Evolutionary conservation across 768 basidiomycete genomes (phyloP), one percentile per base, ranked within the genome.

Genomic region (Bullera alba): DNA sequence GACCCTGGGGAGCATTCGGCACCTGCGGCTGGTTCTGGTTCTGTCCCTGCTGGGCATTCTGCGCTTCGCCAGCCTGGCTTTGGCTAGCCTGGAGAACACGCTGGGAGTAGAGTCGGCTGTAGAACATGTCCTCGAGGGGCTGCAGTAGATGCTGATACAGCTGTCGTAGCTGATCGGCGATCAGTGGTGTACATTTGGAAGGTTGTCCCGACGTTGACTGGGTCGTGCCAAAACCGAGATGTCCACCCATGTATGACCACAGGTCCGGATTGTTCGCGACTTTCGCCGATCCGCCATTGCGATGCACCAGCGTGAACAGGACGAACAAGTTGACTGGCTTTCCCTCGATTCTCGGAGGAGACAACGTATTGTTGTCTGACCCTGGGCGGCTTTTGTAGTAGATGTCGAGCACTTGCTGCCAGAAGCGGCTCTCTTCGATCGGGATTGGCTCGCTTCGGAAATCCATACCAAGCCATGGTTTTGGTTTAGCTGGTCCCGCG

Each of bases 301-400:
- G 47, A 50, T 63, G 51, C 5, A 67, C 62, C 16, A 63, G 37
- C n/a, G 41, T 51, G 42, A 63, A 59, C 19, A 67, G 39, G 38
- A 51, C 47, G 41, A 55, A 53, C 34, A 67, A 23, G 38, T 61
- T 57, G 17, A 67, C 36, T 16, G 21, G 47, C 39, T 46, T 48
- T 17, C 56, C 57, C 6, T 63, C 61, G 23, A 67, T 48, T 1
- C 41, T 23, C 0, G 65, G 65, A 5, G 48, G 46, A n/a, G 44
- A 32, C 22, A 65, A 27, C 32, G 52, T 51, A 2, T 44, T 17
- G 21, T 45, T 50, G 12, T 37, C 30, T n/a, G n/a, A n/a, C n/a
- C n/a, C n/a, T n/a, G n/a, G n/a, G n/a, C n/a, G n/a, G n/a, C n/a
- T n/a, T 23, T 58, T 46, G 7, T 58, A 19, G 30, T 53, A 50